Evolutionary conservation across 2,329 filamentous ascomycete genomes (phyloP).

Genomic region (Diplodia intermedia): DNA sequence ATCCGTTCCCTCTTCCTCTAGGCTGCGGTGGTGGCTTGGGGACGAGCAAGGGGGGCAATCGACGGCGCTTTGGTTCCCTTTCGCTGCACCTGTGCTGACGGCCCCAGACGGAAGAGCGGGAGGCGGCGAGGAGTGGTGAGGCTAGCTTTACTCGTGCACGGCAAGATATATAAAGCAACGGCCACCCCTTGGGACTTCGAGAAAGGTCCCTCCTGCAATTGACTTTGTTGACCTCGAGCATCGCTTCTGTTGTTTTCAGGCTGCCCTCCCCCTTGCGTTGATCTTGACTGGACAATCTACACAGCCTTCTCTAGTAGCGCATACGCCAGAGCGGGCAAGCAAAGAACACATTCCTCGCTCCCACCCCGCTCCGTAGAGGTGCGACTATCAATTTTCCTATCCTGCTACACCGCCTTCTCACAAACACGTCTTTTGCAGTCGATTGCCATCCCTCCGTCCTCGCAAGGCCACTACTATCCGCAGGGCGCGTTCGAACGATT

Average conservation of each 20-base stretch:
- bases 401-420: neutral
- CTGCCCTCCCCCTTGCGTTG: neutral
- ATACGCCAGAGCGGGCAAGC: neutral
- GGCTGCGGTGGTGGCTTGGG: slow-evolving; percentile 12
- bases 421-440: neutral
- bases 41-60: neutral
- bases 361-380: neutral
- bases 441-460: neutral
- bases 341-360: neutral
- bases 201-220: neutral
- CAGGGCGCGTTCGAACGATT: neutral
- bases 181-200: neutral
- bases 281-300: neutral
- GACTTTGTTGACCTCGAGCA: neutral
- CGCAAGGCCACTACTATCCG: neutral
- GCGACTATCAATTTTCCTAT: neutral
- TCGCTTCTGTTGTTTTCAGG: neutral
- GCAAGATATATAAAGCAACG: neutral
- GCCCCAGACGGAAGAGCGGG: neutral
- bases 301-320: neutral
- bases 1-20: neutral
- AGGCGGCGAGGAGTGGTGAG: neutral
- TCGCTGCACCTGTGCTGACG: neutral
- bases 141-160: neutral
- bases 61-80: neutral